phyloP scores from a whole-genome alignment of 768 basidiomycete genomes.

The Mycena rosella region DNA sequence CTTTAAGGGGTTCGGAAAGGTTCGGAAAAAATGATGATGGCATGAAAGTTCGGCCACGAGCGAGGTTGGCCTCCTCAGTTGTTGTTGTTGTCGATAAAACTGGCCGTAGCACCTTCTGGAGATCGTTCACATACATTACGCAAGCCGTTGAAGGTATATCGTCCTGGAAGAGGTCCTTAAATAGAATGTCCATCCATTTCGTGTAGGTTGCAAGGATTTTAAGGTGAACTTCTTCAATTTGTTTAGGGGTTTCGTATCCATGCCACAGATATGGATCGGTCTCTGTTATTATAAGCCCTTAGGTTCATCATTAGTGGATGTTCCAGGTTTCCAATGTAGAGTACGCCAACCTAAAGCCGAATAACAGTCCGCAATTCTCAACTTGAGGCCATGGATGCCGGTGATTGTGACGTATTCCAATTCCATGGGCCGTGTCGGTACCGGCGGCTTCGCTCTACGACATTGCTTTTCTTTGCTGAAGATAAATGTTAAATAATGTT shows the following conservation, averaged over 20 bases:
- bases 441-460: neutral
- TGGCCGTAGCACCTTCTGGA: no score
- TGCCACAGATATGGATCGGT: neutral
- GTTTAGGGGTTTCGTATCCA: neutral
- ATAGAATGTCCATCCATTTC: neutral
- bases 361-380: neutral
- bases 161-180: neutral
- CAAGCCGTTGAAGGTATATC: neutral
- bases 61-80: no score
- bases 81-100: neutral
- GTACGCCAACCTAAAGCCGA: neutral
- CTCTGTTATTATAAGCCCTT: neutral
- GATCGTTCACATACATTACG: neutral
- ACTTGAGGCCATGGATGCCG: neutral
- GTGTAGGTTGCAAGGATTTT: slow-evolving; percentile 3
- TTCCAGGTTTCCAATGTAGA: neutral
- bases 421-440: neutral
- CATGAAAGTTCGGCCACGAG: neutral
- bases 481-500: neutral
- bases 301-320: neutral
- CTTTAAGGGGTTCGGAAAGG: neutral
- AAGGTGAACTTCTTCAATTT: neutral
- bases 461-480: neutral
- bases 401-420: neutral
- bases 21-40: neutral